A percentile compares a stretch with the other conserved stretches of the same genome.
phyloP scores from a whole-genome alignment of 805 yeast species.

The Wickerhamiella parazyma region DNA sequence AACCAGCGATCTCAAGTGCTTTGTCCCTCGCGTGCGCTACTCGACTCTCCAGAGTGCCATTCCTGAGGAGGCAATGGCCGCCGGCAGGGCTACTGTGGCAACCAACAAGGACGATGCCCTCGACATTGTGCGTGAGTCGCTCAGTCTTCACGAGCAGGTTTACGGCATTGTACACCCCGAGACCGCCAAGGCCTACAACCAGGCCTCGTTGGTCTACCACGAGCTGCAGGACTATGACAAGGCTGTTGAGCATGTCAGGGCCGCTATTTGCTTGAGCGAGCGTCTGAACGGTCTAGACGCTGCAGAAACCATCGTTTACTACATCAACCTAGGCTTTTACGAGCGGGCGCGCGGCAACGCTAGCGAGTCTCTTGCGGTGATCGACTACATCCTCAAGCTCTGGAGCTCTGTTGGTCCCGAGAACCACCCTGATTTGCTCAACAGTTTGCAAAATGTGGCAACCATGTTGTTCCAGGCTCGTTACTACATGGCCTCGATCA shows the following conservation, averaged over 20 bases:
- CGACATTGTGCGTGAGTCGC: conserved; percentile 52
- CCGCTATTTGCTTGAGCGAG: conserved; percentile 61
- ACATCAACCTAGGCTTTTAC: conserved; percentile 59
- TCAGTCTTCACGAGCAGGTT: conserved; percentile 64
- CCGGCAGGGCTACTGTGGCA: conserved; percentile 23
- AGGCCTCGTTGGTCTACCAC: conserved; percentile 52
- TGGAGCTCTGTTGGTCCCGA: conserved; percentile 48
- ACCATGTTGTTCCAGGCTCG: conserved; percentile 42
- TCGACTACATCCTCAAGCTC: conserved; percentile 43
- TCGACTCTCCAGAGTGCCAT: conserved; percentile 51
- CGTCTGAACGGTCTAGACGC: conserved; percentile 73
- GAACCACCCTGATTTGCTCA: conserved; percentile 56
- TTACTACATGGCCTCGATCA: conserved; percentile 35
- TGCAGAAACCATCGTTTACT: conserved; percentile 55
- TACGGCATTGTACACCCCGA: conserved; percentile 71
- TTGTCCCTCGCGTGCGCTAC: conserved; percentile 67
- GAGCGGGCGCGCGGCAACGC: conserved; percentile 51
- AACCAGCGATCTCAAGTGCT: conserved; percentile 48
- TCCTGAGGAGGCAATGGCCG: conserved; percentile 51
- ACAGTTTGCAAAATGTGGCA: conserved; percentile 49
- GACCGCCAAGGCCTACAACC: conserved; percentile 55
- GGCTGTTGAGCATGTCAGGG: conserved; percentile 53
- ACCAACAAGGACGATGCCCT: conserved; percentile 38
- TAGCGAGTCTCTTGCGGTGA: conserved; percentile 47
- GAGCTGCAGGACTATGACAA: conserved; percentile 42